Conservation (phyloP, 345 rosid genomes). For the Hibiscus trionum region DNA sequence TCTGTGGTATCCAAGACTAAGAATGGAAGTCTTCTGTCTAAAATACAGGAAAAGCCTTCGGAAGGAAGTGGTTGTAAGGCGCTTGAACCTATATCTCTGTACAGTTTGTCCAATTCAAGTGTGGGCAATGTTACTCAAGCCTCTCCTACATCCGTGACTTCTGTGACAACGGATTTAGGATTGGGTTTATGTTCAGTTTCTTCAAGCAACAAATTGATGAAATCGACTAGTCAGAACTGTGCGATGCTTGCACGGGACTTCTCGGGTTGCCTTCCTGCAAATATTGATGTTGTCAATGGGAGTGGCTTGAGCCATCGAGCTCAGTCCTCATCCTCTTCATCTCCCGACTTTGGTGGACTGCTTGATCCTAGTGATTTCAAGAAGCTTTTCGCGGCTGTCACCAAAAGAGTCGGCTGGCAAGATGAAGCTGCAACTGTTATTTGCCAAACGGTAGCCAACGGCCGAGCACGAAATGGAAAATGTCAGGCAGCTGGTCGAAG, state of each 20-base stretch:
- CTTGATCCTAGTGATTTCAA: conserved; percentile 34
- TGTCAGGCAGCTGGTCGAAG: conserved; percentile 20
- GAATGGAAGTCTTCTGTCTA: too few relatives aligned
- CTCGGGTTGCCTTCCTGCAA: conserved; percentile 21
- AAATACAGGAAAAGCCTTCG: conserved; percentile 7
- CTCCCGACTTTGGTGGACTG: conserved; percentile 22
- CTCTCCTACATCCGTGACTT: conserved; percentile 41
- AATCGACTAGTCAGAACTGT: conserved; percentile 15
- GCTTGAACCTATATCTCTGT: conserved; percentile 22
- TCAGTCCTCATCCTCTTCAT: conserved; percentile 33
- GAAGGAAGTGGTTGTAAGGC: conserved; percentile 24
- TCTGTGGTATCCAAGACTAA: too few relatives aligned
- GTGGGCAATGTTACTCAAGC: conserved; percentile 29
- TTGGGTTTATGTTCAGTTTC: conserved; percentile 33
- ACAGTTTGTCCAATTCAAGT: conserved; percentile 38
- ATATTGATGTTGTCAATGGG: conserved; percentile 13
- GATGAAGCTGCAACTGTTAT: conserved; percentile 49
- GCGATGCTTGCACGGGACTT: conserved; percentile 14
- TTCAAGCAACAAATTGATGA: conserved; percentile 23
- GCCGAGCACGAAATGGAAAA: conserved; percentile 21
- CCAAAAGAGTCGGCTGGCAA: conserved; percentile 49
- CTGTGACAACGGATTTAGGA: conserved; percentile 52
- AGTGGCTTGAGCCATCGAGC: conserved; percentile 17
- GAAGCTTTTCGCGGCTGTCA: conserved; percentile 40
- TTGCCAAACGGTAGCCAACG: conserved; percentile 24